phyloP scores from a whole-genome alignment of 495 filamentous ascomycete species.

The Pyronema omphalodes region DNA sequence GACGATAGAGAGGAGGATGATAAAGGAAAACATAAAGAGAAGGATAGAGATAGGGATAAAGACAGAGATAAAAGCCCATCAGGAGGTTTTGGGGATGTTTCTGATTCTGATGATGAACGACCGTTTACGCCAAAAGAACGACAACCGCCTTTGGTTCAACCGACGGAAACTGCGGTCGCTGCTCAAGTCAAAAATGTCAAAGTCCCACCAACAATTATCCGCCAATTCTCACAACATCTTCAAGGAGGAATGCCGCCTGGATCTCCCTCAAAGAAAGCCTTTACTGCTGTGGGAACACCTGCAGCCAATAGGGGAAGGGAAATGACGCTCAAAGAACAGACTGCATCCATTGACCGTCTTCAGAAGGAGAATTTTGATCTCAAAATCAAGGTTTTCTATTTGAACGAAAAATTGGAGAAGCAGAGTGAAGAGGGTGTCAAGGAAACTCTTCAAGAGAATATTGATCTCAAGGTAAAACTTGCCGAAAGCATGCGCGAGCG shows the following conservation, averaged over 20 bases:
- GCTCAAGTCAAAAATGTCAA: conserved; percentile 75
- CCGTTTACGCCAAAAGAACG: conserved; percentile 33
- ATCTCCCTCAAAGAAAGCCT: conserved; percentile 37
- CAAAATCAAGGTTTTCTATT: conserved; percentile 92
- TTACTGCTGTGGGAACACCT: conserved; percentile 32
- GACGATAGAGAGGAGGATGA: too few species aligned
- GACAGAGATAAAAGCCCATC: background rate
- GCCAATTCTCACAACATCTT: conserved; percentile 43
- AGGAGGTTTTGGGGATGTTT: background rate
- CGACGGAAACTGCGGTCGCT: conserved; percentile 75
- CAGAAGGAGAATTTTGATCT: conserved; percentile 95
- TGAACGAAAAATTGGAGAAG: conserved; percentile 81
- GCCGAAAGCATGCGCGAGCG: conserved; percentile 77
- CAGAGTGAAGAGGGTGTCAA: conserved; percentile 91
- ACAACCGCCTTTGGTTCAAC: conserved; percentile 35
- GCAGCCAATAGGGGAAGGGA: conserved; percentile 51
- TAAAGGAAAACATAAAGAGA: background rate
- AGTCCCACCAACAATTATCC: conserved; percentile 71
- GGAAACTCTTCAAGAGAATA: conserved; percentile 92
- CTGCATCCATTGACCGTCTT: conserved; percentile 82
- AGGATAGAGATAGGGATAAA: background rate
- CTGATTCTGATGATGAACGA: background rate
- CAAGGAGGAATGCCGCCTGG: conserved; percentile 37
- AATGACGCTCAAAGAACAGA: conserved; percentile 91
- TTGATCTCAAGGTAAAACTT: conserved; percentile 79